phyloP scores from a whole-genome alignment of 805 yeast genomes.

The Teunomyces barrocoloradensis region DNA sequence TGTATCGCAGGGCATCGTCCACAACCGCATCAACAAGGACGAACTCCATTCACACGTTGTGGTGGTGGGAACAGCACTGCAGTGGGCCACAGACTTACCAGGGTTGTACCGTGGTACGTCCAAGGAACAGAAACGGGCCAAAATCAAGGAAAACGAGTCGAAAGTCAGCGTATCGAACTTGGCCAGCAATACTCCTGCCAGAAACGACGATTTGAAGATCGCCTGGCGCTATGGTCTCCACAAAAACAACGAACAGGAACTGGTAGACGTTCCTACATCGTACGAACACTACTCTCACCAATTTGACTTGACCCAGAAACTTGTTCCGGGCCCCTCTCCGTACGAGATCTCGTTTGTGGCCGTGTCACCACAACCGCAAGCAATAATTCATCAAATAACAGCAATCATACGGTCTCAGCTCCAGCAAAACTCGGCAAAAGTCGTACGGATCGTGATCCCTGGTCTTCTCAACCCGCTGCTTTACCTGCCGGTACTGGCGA shows the following conservation, averaged over 20 bases:
- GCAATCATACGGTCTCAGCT: slow-evolving; percentile 31
- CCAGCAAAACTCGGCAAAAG: slow-evolving; percentile 40
- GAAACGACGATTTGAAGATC: slow-evolving; percentile 61
- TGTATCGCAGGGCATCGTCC: slow-evolving; percentile 74
- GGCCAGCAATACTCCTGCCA: slow-evolving; percentile 19
- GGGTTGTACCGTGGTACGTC: slow-evolving; percentile 71
- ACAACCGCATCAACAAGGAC: slow-evolving; percentile 47
- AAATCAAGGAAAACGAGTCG: slow-evolving; percentile 54
- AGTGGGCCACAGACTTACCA: slow-evolving; percentile 71
- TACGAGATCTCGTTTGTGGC: slow-evolving; percentile 61
- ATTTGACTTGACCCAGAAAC: slow-evolving; percentile 73
- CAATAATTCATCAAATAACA: slow-evolving; percentile 42
- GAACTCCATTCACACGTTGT: slow-evolving; percentile 51
- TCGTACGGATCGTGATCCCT: slow-evolving; percentile 71
- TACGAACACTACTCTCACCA: slow-evolving; percentile 58
- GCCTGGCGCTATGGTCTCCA: slow-evolving; percentile 88
- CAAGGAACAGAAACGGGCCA: slow-evolving; percentile 62
- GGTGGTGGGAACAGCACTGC: slow-evolving; percentile 55
- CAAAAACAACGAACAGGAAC: slow-evolving; percentile 12
- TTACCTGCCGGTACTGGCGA: slow-evolving; percentile 52
- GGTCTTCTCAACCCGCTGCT: slow-evolving; percentile 75
- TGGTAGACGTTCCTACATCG: slow-evolving; percentile 16
- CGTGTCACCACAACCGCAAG: slow-evolving; percentile 16
- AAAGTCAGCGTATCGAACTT: slow-evolving; percentile 69
- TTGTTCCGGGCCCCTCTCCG: slow-evolving; percentile 63